Evolutionary conservation across 2,329 filamentous ascomycete species (phyloP).

Genomic region (Fusarium illudens): DNA sequence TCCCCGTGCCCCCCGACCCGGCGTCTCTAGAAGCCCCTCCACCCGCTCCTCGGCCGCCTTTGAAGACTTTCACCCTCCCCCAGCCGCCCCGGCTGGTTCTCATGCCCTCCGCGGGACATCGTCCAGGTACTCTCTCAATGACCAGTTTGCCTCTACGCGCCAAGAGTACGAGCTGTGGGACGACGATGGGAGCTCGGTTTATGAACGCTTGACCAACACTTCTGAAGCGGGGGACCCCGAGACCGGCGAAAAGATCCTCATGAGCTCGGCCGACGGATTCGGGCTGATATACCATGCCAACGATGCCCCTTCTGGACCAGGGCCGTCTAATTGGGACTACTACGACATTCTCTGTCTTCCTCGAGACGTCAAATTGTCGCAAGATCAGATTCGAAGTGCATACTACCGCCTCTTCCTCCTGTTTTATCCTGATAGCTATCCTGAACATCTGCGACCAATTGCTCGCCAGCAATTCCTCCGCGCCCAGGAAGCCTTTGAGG

Average conservation of each 20-base stretch:
- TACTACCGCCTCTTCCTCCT: constrained; percentile 56
- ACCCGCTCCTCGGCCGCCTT: constrained; percentile 37
- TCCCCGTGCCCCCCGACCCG: constrained; percentile 37
- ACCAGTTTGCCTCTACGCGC: constrained; percentile 58
- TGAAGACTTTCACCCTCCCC: constrained; percentile 35
- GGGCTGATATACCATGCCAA: constrained; percentile 8
- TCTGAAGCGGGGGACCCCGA: constrained; percentile 37
- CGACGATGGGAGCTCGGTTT: constrained; percentile 57
- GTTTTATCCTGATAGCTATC: constrained; percentile 55
- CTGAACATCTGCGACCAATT: constrained; percentile 48
- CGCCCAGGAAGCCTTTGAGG: constrained; percentile 57
- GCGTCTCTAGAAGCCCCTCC: constrained; percentile 35
- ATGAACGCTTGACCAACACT: constrained; percentile 45
- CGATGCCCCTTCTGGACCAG: neutral
- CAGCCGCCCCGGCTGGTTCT: constrained; percentile 18
- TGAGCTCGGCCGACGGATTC: constrained; percentile 22
- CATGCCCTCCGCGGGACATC: constrained; percentile 47
- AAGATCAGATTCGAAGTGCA: constrained; percentile 52
- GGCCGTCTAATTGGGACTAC: constrained; percentile 44
- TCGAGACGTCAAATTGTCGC: constrained; percentile 39
- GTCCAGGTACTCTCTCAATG: constrained; percentile 57
- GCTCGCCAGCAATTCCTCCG: constrained; percentile 53
- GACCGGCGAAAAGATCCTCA: constrained; percentile 17
- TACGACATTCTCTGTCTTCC: constrained; percentile 58
- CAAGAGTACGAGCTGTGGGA: constrained; percentile 58